Conservation (phyloP, 2,329 filamentous ascomycete species). For the Eutypella sp. region DNA sequence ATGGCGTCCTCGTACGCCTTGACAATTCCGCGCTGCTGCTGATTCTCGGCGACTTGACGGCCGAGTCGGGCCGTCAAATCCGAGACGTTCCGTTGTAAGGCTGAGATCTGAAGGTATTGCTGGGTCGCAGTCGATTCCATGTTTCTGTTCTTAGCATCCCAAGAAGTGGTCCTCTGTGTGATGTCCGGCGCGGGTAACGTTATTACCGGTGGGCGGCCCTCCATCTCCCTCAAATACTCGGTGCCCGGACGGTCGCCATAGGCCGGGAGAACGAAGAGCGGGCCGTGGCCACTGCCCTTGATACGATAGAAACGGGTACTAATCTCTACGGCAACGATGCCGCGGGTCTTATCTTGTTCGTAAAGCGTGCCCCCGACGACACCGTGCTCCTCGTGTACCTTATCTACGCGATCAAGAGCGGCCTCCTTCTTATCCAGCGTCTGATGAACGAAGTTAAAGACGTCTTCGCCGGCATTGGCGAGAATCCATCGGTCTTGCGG, state of each 20-base stretch:
- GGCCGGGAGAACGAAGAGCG: slow-evolving; percentile 51
- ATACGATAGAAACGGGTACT: slow-evolving; percentile 49
- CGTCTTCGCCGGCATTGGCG: slow-evolving; percentile 48
- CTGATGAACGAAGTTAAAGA: slow-evolving; percentile 41
- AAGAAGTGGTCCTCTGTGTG: slow-evolving; percentile 13
- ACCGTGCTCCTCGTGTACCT: slow-evolving; percentile 31
- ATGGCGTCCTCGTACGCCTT: slow-evolving; percentile 11
- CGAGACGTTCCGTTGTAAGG: slow-evolving; percentile 3
- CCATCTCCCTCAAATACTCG: slow-evolving; percentile 38
- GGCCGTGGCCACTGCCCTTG: slow-evolving; percentile 36
- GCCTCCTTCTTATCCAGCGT: slow-evolving; percentile 43
- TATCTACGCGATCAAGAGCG: slow-evolving; percentile 29
- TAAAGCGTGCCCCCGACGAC: slow-evolving; percentile 37
- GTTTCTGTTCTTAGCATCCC: slow-evolving; percentile 17
- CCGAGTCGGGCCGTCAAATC: slow-evolving; percentile 8
- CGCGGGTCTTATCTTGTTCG: slow-evolving; percentile 31
- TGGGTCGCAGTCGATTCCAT: slow-evolving; percentile 5
- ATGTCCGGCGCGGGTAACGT: slow-evolving; percentile 19
- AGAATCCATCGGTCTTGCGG: slow-evolving; percentile 54
- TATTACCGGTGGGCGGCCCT: slow-evolving; percentile 36
- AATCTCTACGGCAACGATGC: slow-evolving; percentile 45
- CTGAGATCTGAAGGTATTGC: slow-evolving; percentile 7
- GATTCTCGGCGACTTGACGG: slow-evolving; percentile 10
- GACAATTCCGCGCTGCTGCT: slow-evolving; percentile 9
- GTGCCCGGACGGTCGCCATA: slow-evolving; percentile 41